Evolutionary conservation across 345 rosid species (phyloP).

Genomic region (Fremontodendron californicum): DNA sequence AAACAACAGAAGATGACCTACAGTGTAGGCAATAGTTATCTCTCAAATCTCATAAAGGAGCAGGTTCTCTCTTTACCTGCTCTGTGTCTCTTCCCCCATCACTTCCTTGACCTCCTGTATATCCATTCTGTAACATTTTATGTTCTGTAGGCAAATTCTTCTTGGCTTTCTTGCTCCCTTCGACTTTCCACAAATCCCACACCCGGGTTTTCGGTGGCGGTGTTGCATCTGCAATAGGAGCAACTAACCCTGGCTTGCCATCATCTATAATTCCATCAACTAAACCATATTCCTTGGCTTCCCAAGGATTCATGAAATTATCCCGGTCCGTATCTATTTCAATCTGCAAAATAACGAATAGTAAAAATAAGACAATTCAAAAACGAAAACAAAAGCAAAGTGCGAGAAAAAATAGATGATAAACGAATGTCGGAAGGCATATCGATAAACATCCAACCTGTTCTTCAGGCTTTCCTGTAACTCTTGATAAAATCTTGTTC

Average conservation of each 20-base stretch:
- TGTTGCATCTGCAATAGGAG: constrained; percentile 53
- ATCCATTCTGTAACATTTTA: constrained; percentile 25
- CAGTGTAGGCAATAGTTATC: neutral
- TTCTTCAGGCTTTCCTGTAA: constrained; percentile 66
- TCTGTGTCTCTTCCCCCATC: constrained; percentile 27
- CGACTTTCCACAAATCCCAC: constrained; percentile 68
- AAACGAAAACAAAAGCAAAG: neutral
- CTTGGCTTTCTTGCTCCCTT: constrained; percentile 54
- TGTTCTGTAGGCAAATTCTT: constrained; percentile 57
- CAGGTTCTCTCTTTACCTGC: constrained; percentile 19
- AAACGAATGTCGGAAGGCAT: neutral
- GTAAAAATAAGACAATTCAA: neutral
- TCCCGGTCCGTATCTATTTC: constrained; percentile 77
- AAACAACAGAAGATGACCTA: neutral
- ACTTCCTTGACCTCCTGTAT: constrained; percentile 25
- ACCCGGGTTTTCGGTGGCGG: constrained; percentile 69
- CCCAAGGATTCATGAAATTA: constrained; percentile 85
- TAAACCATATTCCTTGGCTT: constrained; percentile 86
- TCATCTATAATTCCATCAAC: constrained; percentile 78
- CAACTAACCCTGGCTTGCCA: constrained; percentile 83
- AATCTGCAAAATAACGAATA: constrained; percentile 36
- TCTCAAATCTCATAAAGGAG: constrained; percentile 21
- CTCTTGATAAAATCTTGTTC: constrained; percentile 72
- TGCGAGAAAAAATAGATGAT: neutral
- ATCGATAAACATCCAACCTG: constrained; percentile 40